phyloP scores from a whole-genome alignment of 495 filamentous ascomycete genomes.

The Podospora pseudocomata region DNA sequence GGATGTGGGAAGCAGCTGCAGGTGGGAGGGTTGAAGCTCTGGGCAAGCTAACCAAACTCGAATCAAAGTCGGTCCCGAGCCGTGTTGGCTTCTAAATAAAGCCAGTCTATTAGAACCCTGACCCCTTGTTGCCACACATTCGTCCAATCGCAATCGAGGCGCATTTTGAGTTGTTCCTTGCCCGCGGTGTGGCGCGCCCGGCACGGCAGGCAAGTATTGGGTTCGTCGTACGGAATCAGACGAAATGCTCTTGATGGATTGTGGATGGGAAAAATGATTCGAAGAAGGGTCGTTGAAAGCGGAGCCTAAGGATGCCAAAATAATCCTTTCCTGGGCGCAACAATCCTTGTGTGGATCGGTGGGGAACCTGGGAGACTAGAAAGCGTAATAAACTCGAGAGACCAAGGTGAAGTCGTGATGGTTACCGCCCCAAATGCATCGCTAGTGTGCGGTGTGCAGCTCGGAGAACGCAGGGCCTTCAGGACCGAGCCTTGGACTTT shows the following conservation, averaged over 20 bases:
- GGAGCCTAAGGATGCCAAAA: background rate
- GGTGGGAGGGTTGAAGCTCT: background rate
- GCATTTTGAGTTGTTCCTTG: conserved; percentile 1
- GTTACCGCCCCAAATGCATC: too few species aligned
- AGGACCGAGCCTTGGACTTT: background rate
- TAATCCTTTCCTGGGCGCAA: background rate
- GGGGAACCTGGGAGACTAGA: background rate
- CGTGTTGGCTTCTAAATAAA: conserved; percentile 15
- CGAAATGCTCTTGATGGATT: too few species aligned
- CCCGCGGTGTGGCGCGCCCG: too few species aligned
- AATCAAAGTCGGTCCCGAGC: conserved; percentile 11
- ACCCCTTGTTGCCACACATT: background rate
- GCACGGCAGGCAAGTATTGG: background rate
- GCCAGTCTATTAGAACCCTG: conserved; percentile 6
- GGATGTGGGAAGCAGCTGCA: background rate
- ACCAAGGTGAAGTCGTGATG: too few species aligned
- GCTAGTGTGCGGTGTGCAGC: background rate
- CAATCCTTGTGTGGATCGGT: background rate
- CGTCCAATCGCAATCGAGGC: background rate
- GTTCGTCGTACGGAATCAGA: background rate
- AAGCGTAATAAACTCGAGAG: too few species aligned
- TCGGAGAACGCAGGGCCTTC: background rate
- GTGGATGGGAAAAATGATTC: background rate
- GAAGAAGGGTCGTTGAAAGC: background rate
- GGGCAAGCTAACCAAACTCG: conserved; percentile 7